phyloP scores from a whole-genome alignment of 176 grass and related monocot genomes.

The Otatea glauca region DNA sequence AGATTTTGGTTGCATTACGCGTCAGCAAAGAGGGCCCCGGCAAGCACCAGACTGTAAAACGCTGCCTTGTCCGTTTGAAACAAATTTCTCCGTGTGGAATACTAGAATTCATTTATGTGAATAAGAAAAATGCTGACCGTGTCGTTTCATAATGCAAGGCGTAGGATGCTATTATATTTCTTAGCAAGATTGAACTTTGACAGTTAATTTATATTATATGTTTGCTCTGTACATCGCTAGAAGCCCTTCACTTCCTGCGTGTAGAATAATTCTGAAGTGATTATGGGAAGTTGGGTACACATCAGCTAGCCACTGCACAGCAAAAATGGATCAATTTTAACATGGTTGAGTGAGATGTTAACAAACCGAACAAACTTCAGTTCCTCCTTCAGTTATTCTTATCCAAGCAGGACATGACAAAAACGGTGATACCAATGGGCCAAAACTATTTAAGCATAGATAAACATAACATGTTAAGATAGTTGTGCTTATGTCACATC shows the following conservation, averaged over 20 bases:
- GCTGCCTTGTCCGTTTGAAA: not conserved
- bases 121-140: not conserved
- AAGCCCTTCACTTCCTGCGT: not conserved
- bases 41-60: not conserved
- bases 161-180: not conserved
- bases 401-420: constrained; percentile 6
- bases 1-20: not conserved
- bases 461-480: not conserved
- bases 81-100: not conserved
- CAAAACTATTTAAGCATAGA: not conserved
- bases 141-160: not conserved
- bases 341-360: not conserved
- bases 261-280: not conserved
- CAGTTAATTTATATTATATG: not conserved
- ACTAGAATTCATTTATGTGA: not conserved
- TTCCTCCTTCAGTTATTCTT: not conserved
- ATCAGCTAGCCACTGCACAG: not conserved
- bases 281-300: not conserved
- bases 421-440: not conserved
- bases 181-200: not conserved
- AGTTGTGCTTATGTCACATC: not conserved
- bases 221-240: not conserved
- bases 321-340: not conserved
- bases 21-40: constrained; percentile 1
- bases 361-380: constrained; percentile 10